Base-by-base conservation (phyloP, 2,329 filamentous ascomycete genomes). In the Cytospora piceicola region DNA sequence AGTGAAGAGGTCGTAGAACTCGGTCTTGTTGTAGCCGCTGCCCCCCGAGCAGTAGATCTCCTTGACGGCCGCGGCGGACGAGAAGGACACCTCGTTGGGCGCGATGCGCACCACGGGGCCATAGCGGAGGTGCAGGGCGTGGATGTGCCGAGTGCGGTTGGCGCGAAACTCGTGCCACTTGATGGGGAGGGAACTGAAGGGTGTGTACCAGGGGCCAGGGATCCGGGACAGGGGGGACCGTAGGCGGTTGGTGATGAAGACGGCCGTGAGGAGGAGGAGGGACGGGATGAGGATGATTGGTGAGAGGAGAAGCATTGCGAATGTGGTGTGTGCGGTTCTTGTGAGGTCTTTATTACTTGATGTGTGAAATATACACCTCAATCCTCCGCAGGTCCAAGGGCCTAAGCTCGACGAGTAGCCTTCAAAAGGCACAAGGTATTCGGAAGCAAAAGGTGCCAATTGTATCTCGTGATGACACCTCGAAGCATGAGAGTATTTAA, bases 21-120 rank as follows among this genome's bases (percentile, higher is more conserved):
- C 83, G 0, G 85, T 88, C 77, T 89, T 89, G 72, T 89, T 85
- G 72, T 85, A 89, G 29, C 86, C 87, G 71, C 85, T 88, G 4
- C 86, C 86, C 0, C 83, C 82, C 0, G 83, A 84, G 69, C 82
- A 81, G 74, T 90, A 90, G 55, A 89, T 89, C 75, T 88, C 84
- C 72, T 85, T 88, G 61, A 88, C 75, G 0, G 83, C 87, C 11
- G 80, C 77, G 11, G 79, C 75, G 2, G 84, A 86, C 0, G 84
- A 81, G 67, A 89, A 88, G 0, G 84, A 84, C 4, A 87, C 82
- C 74, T 90, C 86, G 67, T 82, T 81, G 0, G 86, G 86, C 0
- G 80, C 81, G 34, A 89, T 72, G 5, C 87, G 81, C 22, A 90
- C 84, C 0, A 84, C 82, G 0, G 84, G 82, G 0, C 87, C 87